These are phyloP conservation scores for Boletus pseudo-olivaceus DNA, from an alignment of 768 basidiomycete genomes.

Conservation along the genomic window DNA sequence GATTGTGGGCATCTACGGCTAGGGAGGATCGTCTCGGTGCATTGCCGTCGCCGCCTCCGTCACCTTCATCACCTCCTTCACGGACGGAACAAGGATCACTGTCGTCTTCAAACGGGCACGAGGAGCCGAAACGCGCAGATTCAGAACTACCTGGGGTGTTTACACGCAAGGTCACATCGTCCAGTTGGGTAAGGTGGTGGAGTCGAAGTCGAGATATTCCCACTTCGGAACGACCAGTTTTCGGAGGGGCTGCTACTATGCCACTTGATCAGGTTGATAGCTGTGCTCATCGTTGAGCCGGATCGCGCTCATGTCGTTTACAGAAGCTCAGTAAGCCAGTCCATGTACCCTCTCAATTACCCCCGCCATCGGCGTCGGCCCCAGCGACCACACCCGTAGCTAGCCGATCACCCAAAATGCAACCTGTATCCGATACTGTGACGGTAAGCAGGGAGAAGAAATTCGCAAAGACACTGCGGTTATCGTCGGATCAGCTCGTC, in stretches of 20 bases:
- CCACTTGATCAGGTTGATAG: constrained; percentile 23
- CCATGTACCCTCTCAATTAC: background rate
- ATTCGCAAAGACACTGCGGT: constrained; percentile 87
- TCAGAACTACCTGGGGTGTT: constrained; percentile 37
- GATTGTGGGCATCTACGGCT: constrained; percentile 47
- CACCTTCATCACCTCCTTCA: constrained; percentile 3
- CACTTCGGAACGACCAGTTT: constrained; percentile 17
- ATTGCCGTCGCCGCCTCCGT: constrained; percentile 7
- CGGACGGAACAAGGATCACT: constrained; percentile 30
- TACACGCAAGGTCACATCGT: constrained; percentile 46
- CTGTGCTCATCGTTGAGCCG: background rate
- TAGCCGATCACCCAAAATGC: constrained; percentile 20
- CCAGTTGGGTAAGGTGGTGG: constrained; percentile 88
- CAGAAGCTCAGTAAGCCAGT: constrained; percentile 12
- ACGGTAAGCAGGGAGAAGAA: constrained; percentile 37
- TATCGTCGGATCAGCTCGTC: constrained; percentile 94
- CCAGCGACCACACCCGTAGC: constrained; percentile 44
- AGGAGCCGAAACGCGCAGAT: constrained; percentile 34
- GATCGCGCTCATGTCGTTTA: constrained; percentile 1
- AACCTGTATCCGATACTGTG: constrained; percentile 24
- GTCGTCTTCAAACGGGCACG: constrained; percentile 18
- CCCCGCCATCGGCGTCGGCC: constrained; percentile 39
- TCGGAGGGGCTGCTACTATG: constrained; percentile 24
- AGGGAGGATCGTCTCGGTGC: constrained; percentile 23
- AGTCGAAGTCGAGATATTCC: constrained; percentile 50